phyloP scores from a whole-genome alignment of 768 basidiomycete genomes.

The Gymnopilus junonius region DNA sequence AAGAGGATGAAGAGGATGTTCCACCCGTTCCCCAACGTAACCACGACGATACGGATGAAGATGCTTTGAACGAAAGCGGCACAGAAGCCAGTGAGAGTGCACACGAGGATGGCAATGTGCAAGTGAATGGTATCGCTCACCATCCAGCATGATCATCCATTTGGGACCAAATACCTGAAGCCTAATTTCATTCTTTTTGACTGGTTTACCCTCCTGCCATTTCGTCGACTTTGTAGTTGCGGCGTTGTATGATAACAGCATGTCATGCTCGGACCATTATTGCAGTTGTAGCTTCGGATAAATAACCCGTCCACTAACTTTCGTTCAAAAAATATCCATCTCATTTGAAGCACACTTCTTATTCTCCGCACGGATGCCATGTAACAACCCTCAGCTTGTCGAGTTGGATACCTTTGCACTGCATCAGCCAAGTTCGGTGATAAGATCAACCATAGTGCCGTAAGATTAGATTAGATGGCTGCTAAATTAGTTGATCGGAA shows the following conservation, averaged over 20 bases:
- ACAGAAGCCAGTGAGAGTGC: constrained; percentile 14
- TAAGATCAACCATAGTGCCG: background rate
- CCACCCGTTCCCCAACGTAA: constrained; percentile 28
- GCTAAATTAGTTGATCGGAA: background rate
- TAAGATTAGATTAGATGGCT: constrained; percentile 21
- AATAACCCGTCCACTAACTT: background rate
- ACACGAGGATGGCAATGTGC: constrained; percentile 7
- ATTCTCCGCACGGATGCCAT: too few relatives aligned
- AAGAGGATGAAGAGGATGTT: constrained; percentile 56
- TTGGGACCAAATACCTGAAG: background rate
- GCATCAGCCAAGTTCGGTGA: background rate
- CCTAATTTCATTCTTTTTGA: background rate
- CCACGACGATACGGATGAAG: constrained; percentile 26
- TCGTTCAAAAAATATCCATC: too few relatives aligned
- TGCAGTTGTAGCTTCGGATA: background rate
- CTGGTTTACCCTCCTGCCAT: background rate
- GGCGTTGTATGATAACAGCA: background rate
- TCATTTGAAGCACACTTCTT: too few relatives aligned
- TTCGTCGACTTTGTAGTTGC: background rate
- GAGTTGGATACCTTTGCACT: background rate
- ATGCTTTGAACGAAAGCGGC: constrained; percentile 19
- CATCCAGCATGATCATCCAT: constrained; percentile 8
- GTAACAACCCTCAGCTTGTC: too few relatives aligned
- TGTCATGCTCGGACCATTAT: background rate
- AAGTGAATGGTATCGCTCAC: constrained; percentile 34